Base-by-base conservation (phyloP, 1,284 basidiomycete genomes). In the Paramarasmius palmivorus region DNA sequence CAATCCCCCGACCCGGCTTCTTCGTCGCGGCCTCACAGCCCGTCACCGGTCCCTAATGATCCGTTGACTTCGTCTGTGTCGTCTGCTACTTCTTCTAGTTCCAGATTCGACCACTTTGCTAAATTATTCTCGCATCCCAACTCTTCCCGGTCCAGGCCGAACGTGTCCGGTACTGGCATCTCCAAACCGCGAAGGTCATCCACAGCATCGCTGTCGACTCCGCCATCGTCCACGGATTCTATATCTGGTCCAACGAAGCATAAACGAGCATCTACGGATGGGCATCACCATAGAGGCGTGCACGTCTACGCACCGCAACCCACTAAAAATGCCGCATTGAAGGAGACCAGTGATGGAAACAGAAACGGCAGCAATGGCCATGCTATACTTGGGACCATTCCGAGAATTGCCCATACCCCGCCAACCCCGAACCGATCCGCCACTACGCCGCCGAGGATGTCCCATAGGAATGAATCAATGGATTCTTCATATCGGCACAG, bases 341-440 rank as follows among this genome's bases (percentile, higher is more conserved):
- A 47, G 2, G 44, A 25, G 5, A 20, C 44, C 6, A 34, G 38
- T 15, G 45, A 40, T 5, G 36, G 42, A 19, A 19, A 19, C 9
- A 34, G 22, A 7, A 32, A 39, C 19, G 39, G 49, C 14, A 44
- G 29, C 36, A 37, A 39, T 41, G 35, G 36, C 22, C 36, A 39
- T 19, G n/a, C 34, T 22, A 12, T 34, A 14, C 76, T 2, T 69
- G 82, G 49, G 86, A 81, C 76, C 76, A 87, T 57, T 76, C 78
- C 25, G 84, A 89, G 61, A 85, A 89, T 65, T 76, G 88, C 78
- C 2, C 81, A 84, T 57, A 84, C 78, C 12, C 86, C 86, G 63
- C 81, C 84, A 12, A 75, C 59, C 79, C 81, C 14, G 68, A 76
- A 4, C 72, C 84, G 42, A 79, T 85, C 59, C 61, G 79, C 10